These are phyloP conservation scores for Fusarium praegraminearum DNA, from an alignment of 2,329 filamentous ascomycete species.

Conservation along the genomic window DNA sequence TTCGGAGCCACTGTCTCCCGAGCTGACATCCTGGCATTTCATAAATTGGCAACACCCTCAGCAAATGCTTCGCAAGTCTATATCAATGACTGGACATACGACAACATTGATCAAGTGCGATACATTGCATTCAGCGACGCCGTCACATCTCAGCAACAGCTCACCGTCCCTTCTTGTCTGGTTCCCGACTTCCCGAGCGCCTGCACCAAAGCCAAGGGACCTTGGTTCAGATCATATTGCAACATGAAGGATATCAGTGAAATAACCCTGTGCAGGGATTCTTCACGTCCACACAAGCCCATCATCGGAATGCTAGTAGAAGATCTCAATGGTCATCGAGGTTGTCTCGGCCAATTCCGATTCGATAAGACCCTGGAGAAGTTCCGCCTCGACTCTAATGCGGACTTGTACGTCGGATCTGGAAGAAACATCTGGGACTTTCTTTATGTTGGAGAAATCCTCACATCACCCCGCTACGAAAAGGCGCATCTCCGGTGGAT, in stretches of 20 bases:
- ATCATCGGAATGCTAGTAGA: neutral
- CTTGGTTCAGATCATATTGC: neutral
- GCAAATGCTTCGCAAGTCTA: neutral
- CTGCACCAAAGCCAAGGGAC: neutral
- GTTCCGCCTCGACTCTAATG: neutral
- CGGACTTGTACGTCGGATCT: neutral
- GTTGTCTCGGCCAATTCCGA: neutral
- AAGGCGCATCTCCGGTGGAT: neutral
- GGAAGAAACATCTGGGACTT: neutral
- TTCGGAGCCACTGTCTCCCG: neutral
- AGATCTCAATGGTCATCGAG: neutral
- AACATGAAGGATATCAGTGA: neutral
- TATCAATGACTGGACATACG: neutral
- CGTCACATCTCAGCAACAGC: neutral
- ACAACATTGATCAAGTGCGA: neutral
- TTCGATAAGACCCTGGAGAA: neutral
- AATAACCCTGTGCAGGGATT: neutral
- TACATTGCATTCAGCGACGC: neutral
- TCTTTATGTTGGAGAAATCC: neutral
- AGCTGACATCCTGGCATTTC: neutral
- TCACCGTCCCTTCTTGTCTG: neutral
- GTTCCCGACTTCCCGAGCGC: neutral
- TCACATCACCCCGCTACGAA: neutral
- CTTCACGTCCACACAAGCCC: neutral
- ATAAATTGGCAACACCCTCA: neutral